Conservation (phyloP, 768 basidiomycete species). For the Russula ochroleuca region DNA sequence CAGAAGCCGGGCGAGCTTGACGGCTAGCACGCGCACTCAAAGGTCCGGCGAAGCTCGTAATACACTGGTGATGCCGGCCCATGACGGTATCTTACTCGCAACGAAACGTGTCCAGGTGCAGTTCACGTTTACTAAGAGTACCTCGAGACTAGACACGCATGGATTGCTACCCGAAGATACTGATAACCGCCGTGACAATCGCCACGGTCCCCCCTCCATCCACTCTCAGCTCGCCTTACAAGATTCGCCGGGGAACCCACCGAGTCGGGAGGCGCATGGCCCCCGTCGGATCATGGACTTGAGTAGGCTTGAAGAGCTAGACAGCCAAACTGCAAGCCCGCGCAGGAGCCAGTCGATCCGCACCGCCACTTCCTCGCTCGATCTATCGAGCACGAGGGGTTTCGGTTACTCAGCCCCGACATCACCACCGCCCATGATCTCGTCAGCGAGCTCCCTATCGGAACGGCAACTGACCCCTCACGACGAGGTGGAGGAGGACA, state of each 20-base stretch:
- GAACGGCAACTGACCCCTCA: slow-evolving; percentile 19
- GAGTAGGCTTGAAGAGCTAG: slow-evolving; percentile 2
- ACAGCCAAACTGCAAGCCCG: not conserved
- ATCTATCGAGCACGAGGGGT: slow-evolving; percentile 16
- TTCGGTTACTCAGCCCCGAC: slow-evolving; percentile 8
- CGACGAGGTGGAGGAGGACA: slow-evolving; percentile 14
- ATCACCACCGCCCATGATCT: not conserved
- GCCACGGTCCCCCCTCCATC: not conserved
- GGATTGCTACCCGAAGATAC: slow-evolving; percentile 17
- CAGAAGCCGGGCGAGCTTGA: slow-evolving; percentile 24
- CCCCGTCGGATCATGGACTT: slow-evolving; percentile 9
- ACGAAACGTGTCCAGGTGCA: slow-evolving; percentile 73
- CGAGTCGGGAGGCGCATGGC: not conserved
- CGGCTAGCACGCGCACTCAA: slow-evolving; percentile 26
- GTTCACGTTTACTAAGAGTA: slow-evolving; percentile 37
- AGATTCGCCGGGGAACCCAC: not conserved
- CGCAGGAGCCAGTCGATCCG: slow-evolving; percentile 3
- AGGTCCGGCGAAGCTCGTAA: slow-evolving; percentile 8
- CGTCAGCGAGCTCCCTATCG: slow-evolving; percentile 4
- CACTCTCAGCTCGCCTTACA: slow-evolving; percentile 1
- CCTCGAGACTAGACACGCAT: slow-evolving; percentile 7
- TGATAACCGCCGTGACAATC: slow-evolving; percentile 9
- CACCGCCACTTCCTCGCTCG: slow-evolving; percentile 17
- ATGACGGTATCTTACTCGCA: slow-evolving; percentile 54
- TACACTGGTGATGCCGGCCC: slow-evolving; percentile 17